These are phyloP conservation scores for Rutstroemia sp. DNA, from an alignment of 2,329 filamentous ascomycete genomes.

Conservation along the genomic window DNA sequence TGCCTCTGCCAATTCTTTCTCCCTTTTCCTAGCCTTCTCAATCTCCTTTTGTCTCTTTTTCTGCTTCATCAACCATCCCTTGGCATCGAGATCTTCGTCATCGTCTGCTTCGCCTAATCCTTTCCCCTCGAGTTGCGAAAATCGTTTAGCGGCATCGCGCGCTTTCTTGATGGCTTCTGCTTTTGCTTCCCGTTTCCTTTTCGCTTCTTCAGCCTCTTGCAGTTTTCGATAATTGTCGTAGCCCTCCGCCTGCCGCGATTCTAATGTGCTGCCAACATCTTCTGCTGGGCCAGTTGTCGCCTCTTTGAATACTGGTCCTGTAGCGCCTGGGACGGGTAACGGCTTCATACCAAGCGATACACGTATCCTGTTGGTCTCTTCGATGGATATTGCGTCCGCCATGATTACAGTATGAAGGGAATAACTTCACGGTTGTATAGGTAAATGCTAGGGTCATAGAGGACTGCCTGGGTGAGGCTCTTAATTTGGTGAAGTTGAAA, in stretches of 20 bases:
- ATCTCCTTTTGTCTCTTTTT: conserved; percentile 96
- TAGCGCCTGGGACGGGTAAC: conserved; percentile 69
- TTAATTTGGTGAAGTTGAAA: not conserved
- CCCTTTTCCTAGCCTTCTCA: conserved; percentile 61
- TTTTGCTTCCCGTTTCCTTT: conserved; percentile 70
- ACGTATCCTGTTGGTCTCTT: conserved; percentile 90
- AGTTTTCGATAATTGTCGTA: conserved; percentile 65
- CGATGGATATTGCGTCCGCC: conserved; percentile 65
- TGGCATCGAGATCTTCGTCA: conserved; percentile 63
- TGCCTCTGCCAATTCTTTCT: conserved; percentile 71
- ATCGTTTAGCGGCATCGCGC: conserved; percentile 73
- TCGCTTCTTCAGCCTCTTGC: conserved; percentile 66
- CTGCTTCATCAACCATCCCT: conserved; percentile 77
- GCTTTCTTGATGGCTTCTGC: conserved; percentile 81
- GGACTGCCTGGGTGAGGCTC: too few species aligned
- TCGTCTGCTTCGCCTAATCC: conserved; percentile 72
- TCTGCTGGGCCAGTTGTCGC: conserved; percentile 39
- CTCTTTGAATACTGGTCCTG: conserved; percentile 49
- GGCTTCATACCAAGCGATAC: conserved; percentile 84
- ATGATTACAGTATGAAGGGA: conserved; percentile 15
- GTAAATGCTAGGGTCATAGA: too few species aligned
- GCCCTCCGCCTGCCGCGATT: conserved; percentile 65
- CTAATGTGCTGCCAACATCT: conserved; percentile 74
- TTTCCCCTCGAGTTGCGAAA: conserved; percentile 69
- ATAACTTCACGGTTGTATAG: too few species aligned